Evolutionary conservation across 2,329 filamentous ascomycete species (phyloP).

Genomic region (Amesomyces nigricolor): DNA sequence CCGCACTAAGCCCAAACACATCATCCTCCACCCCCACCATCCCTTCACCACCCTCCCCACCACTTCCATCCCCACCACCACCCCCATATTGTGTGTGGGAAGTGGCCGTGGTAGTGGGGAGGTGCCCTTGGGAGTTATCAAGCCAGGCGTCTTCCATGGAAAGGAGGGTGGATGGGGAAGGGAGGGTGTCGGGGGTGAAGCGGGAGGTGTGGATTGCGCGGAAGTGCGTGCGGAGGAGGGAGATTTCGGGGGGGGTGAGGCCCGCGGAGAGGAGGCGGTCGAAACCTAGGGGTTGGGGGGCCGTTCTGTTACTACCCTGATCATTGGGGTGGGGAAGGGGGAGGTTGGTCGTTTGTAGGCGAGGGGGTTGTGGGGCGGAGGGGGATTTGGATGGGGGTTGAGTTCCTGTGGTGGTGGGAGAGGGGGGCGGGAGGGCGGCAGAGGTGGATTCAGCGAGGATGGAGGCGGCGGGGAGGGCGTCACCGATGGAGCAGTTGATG

Average conservation of each 20-base stretch:
- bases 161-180: slow-evolving; percentile 67
- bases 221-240: slow-evolving; percentile 82
- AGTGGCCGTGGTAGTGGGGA: slow-evolving; percentile 26
- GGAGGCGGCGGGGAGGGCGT: slow-evolving; percentile 62
- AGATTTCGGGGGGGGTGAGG: slow-evolving; percentile 77
- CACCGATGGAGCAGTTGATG: slow-evolving; percentile 88
- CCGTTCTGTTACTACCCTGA: background rate
- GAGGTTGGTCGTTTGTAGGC: slow-evolving; percentile 29
- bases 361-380: background rate
- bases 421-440: slow-evolving; percentile 22
- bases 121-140: slow-evolving; percentile 51
- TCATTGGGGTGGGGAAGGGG: background rate
- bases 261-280: slow-evolving; percentile 77
- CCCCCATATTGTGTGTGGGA: slow-evolving; percentile 16
- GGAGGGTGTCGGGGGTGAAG: slow-evolving; percentile 85
- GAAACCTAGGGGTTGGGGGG: slow-evolving; percentile 59
- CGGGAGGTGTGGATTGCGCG: slow-evolving; percentile 74
- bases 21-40: slow-evolving; percentile 30
- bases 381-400: background rate
- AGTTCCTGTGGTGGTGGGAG: background rate
- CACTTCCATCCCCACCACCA: slow-evolving; percentile 28
- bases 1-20: slow-evolving; percentile 44
- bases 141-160: slow-evolving; percentile 87
- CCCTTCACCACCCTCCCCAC: slow-evolving; percentile 35
- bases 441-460: slow-evolving; percentile 46